Base-by-base conservation (phyloP, 495 filamentous ascomycete genomes). In the Ascodesmis nigricans region DNA sequence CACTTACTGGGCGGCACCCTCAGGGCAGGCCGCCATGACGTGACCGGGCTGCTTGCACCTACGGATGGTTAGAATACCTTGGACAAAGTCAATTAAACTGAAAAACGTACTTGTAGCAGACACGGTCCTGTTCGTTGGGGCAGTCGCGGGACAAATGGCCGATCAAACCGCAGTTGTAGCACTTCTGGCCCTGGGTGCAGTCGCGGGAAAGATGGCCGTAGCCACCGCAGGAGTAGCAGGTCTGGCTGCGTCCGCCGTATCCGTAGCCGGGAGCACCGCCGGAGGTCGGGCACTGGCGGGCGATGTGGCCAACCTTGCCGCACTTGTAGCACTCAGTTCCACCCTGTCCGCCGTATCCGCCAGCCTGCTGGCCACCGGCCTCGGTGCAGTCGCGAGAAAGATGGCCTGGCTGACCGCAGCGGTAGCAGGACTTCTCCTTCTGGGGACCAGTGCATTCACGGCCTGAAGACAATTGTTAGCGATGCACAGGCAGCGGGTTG, bases 121-220 rank as follows among this genome's bases (percentile, higher is more conserved):
- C 81, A 48, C 90, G 80, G 66, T 95, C 87, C 52, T 69, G 70
- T 58, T 91, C 84, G 45, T 81, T 77, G 35, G 81, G 78, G 66
- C 87, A 97, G 53, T 97, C 87, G 36, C 87, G 78, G 40, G 77
- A 83, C 45, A 93, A 67, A 58, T 95, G 87, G 41, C 87, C 87
- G 33, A 81, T 73, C 58, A 90, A 78, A 39, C 87, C 87, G 53
- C 87, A 97, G 70, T 95, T 95, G 73, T 97, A 97, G 72, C 87
- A 97, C 66, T 95, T 95, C 64, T 83, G 82, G 36, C 87, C 87
- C 51, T 95, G 87, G 30, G 90, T 92, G 61, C 87, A 97, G 58
- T 95, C 87, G 45, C 83, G 74, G 49, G 78, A 82, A 74, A 93
- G 80, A 63, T 97, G 87, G 43, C 87, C 90, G 53, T 77, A 81